Base-by-base conservation (phyloP, 2,329 filamentous ascomycete genomes). In the Ceratocystis smalleyi region DNA sequence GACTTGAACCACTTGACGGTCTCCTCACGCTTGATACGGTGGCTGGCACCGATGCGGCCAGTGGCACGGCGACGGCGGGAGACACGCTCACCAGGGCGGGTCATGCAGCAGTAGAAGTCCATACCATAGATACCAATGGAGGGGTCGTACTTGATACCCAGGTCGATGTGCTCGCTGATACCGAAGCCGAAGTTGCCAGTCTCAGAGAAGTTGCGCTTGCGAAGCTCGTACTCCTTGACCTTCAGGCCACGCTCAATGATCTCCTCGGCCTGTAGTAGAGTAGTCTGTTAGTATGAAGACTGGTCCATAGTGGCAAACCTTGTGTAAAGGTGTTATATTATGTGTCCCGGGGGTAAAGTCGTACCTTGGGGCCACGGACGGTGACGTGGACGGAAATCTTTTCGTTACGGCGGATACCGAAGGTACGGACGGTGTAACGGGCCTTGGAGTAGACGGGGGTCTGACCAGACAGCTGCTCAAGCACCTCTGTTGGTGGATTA, bases 21-120 rank as follows among this genome's bases (percentile, higher is more conserved):
- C 86, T 99, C 94, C 70, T 84, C 79, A 76, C 91, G 88, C 85
- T 85, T 89, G 86, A 99, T 96, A 76, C 86, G 85, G 88, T 99
- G 94, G 79, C 79, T 83, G 75, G 88, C 77, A 75, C 94, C 94
- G 76, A 99, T 87, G 74, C 79, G 83, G 82, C 85, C 82, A 85
- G 95, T 88, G 81, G 82, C 85, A 75, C 92, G 90, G 77, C 92
- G 88, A 76, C 94, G 91, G 83, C 91, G 92, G 77, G 89, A 88
- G 77, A 99, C 90, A 77, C 94, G 91, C 85, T 96, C 91, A 82
- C 94, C 94, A 74, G 92, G 94, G 75, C 94, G 91, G 83, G 91
- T 96, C 94, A 99, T 99, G 90, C 92, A 97, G 89, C 87, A 91
- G 88, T 96, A 99, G 83, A 99, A 99, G 83, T 99, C 94, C 94